Conservation (phyloP, 1,284 basidiomycete genomes). For the Cutaneotrichosporon cavernicola region DNA sequence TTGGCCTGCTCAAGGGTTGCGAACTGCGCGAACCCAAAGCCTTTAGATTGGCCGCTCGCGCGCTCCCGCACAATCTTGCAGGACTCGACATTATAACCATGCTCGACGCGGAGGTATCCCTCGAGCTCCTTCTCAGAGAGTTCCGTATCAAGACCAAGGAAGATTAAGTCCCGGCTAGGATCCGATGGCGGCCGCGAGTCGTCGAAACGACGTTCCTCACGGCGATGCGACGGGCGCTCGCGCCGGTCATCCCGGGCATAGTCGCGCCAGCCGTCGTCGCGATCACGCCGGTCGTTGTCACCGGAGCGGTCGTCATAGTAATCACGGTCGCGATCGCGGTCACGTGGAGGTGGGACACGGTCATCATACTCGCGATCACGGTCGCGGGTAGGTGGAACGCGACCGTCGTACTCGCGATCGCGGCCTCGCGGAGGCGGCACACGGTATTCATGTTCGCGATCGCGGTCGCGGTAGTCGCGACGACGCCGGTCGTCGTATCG, state of each 20-base stretch:
- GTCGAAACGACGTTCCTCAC: conserved; percentile 9
- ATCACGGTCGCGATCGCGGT: conserved; percentile 11
- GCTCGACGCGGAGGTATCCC: conserved; percentile 62
- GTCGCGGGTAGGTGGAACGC: no score
- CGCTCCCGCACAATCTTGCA: conserved; percentile 86
- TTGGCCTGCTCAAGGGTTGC: conserved; percentile 74
- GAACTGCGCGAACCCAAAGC: conserved; percentile 93
- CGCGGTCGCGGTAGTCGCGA: conserved; percentile 5
- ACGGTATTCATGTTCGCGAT: neutral
- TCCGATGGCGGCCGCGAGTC: conserved; percentile 28
- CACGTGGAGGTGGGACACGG: conserved; percentile 3
- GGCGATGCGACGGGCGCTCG: conserved; percentile 10
- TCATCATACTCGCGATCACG: neutral
- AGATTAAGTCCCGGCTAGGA: conserved; percentile 68
- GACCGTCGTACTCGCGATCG: no score
- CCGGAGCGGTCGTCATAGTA: conserved; percentile 6
- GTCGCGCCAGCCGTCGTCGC: neutral
- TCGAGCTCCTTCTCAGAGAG: conserved; percentile 86
- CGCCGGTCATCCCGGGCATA: conserved; percentile 8
- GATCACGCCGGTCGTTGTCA: conserved; percentile 10
- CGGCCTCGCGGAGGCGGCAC: neutral
- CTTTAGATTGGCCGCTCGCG: conserved; percentile 83
- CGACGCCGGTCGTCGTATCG: conserved; percentile 25
- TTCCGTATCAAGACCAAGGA: conserved; percentile 82
- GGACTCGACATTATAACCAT: conserved; percentile 51